Evolutionary conservation across 805 yeast species (phyloP), one percentile per base, ranked within the genome.

Genomic region (Yarrowia sp.): DNA sequence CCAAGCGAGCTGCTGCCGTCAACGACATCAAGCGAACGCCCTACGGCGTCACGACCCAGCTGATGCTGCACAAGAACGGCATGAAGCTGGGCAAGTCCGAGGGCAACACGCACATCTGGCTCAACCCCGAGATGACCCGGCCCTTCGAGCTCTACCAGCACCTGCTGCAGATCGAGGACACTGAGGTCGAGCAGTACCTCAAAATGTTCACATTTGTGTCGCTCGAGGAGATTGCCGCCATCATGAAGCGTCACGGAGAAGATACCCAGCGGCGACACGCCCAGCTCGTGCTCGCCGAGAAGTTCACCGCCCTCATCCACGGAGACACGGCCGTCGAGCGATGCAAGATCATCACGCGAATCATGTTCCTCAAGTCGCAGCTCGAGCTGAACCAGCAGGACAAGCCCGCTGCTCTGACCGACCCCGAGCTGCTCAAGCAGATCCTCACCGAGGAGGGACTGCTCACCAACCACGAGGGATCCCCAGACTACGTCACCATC

Each of bases 11-110:
- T 59, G 72, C 63, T 64, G 19, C 31, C 7, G 32, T 16, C 12
- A 41, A 42, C 16, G n/a, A 69, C 8, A 68, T 70, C 13, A 63
- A 69, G 33, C 72, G 75, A 1, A 66, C 65, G 31, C 80, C 83
- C 3, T 88, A 75, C 72, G 98, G 97, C 0, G 67, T 94, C 47
- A 94, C 99, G 0, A 97, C 88, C 0, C 98, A 98, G 1, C 75
- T 94, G 27, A 77, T 94, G 66, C 89, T 97, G 0, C 90, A 97
- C 0, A 83, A 96, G 0, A 80, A 84, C 10, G 99, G 99, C 7
- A 94, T 86, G 64, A 94, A 94, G 74, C 92, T 94, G 73, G 99
- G 99, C 29, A 94, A 94, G 70, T 88, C 96, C 62, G 97, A 97
- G 1, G 98, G 98, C 0, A 94, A 94, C 76, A 98, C 99, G 0